Conservation (phyloP, 768 basidiomycete genomes). For the Sporobolomyces pararoseus region DNA sequence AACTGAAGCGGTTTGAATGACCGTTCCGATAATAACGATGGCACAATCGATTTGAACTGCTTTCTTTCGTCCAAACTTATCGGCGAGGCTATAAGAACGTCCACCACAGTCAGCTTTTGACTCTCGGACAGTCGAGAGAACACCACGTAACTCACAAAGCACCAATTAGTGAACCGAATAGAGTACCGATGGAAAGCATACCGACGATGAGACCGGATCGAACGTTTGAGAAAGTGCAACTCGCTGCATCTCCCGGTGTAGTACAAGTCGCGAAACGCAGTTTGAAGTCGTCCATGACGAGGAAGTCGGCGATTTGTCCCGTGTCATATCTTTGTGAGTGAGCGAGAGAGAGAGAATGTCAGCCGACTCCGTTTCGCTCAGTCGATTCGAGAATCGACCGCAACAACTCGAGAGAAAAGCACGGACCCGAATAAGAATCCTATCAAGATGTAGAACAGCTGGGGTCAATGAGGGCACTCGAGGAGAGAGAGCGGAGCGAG, state of each 20-base stretch:
- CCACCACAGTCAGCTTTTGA: slow-evolving; percentile 55
- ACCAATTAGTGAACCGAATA: slow-evolving; percentile 62
- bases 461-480: too few relatives aligned
- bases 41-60: slow-evolving; percentile 63
- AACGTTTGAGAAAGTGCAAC: slow-evolving; percentile 59
- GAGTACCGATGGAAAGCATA: slow-evolving; percentile 67
- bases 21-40: slow-evolving; percentile 59
- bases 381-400: neutral
- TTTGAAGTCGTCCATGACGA: slow-evolving; percentile 67
- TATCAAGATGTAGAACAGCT: neutral
- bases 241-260: slow-evolving; percentile 47
- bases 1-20: slow-evolving; percentile 59
- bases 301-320: slow-evolving; percentile 69
- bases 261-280: slow-evolving; percentile 61
- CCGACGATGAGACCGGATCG: slow-evolving; percentile 63
- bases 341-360: neutral
- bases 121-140: slow-evolving; percentile 46
- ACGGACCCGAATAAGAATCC: slow-evolving; percentile 35
- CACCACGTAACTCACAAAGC: slow-evolving; percentile 55
- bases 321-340: slow-evolving; percentile 33
- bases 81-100: slow-evolving; percentile 55
- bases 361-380: neutral
- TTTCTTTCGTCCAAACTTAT: slow-evolving; percentile 62
- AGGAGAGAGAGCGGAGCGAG: too few relatives aligned
- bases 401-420: neutral